Base-by-base conservation (phyloP, 2,329 filamentous ascomycete genomes). In the Tolypocladium album region DNA sequence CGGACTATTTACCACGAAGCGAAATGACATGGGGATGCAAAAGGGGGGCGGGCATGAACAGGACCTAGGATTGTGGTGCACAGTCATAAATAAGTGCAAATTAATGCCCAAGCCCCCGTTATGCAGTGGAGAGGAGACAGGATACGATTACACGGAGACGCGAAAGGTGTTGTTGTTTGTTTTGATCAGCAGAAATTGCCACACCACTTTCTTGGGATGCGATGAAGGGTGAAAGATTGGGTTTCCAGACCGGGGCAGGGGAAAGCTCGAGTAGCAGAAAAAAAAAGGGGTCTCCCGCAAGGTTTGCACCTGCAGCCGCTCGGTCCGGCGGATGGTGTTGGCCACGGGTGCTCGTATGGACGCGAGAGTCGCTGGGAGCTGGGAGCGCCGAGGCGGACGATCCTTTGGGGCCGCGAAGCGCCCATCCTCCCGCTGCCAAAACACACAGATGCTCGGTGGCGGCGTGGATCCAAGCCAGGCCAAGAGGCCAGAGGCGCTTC, bases 151-250 rank as follows among this genome's bases (percentile, higher is more conserved):
- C 45, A 50, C 45, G 50, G 31, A 36, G 13, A 15, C 31, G 50
- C 64, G 60, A 65, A 65, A 58, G 58, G 58, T 52, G 47, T 59
- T 65, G 43, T 66, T 68, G 68, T 70, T 70, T 70, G 64, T 71
- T 71, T 66, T 70, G 68, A 68, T 67, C 63, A 63, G 61, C 60
- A 60, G 59, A 66, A 61, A 63, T 66, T 65, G 67, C 64, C 58
- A 56, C 58, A 53, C 52, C 58, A 56, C 39, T 24, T n/a, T 15
- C 27, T 52, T 20, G 22, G 24, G 2, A 15, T 4, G 8, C 4
- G 50, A 36, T 36, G 27, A 34, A 36, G 31, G 17, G 31, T 36
- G 50, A n/a, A 4, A 13, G 27, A 4, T 53, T 36, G 20, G 31
- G 50, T 36, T 12, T 31, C 9, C 3, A 52, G 45, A 47, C 43